Conservation (phyloP, 2,329 filamentous ascomycete species). For the Pyrenochaeta sp. region DNA sequence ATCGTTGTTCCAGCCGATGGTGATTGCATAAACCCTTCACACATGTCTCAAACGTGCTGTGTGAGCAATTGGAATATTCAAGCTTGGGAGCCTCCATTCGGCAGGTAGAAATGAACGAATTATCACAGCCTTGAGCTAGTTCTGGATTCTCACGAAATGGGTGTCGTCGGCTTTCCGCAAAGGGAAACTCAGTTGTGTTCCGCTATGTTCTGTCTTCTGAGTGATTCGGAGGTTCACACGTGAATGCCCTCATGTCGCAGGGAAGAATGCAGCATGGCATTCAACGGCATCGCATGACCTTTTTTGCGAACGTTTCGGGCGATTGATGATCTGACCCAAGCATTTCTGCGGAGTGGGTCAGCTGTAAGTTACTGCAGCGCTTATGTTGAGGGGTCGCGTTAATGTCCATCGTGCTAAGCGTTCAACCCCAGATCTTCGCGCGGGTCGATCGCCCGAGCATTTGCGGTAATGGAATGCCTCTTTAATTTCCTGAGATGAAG, state of each 20-base stretch:
- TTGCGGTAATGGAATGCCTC: constrained; percentile 1
- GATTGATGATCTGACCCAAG: constrained; percentile 4
- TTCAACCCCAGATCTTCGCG: constrained; percentile 5
- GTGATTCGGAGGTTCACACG: constrained; percentile 6
- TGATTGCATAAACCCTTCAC: not conserved
- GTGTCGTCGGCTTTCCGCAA: not conserved
- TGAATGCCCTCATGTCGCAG: constrained; percentile 2
- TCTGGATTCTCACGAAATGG: not conserved
- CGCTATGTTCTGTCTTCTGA: not conserved
- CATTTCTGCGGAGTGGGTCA: not conserved
- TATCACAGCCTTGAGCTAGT: not conserved
- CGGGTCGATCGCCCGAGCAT: not conserved
- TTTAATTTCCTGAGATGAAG: constrained; percentile 2
- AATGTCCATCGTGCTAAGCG: constrained; percentile 1
- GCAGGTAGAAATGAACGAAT: not conserved
- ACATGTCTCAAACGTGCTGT: not conserved
- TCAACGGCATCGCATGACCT: constrained; percentile 22
- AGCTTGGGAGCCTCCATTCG: not conserved
- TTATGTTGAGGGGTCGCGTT: not conserved
- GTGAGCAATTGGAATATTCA: not conserved
- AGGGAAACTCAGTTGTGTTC: constrained; percentile 1
- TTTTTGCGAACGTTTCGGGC: not conserved
- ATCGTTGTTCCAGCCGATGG: not conserved
- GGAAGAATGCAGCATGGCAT: constrained; percentile 18
- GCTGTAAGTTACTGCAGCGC: not conserved